These are phyloP conservation scores for Fusarium paranaense DNA, from an alignment of 2,329 filamentous ascomycete species.

Conservation along the genomic window DNA sequence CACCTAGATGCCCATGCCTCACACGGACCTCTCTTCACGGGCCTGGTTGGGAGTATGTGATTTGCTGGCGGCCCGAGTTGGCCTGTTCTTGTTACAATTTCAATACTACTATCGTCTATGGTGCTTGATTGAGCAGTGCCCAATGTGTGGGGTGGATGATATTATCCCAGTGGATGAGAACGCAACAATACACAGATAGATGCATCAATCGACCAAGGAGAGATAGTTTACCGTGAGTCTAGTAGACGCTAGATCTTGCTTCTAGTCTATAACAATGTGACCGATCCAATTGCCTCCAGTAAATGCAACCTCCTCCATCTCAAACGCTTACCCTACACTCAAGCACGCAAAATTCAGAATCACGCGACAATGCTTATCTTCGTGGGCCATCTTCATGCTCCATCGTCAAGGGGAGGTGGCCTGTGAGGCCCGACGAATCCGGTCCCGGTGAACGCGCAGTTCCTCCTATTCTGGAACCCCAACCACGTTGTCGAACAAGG, in stretches of 20 bases:
- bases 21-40: conserved; percentile 5
- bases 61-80: background rate
- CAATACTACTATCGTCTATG: background rate
- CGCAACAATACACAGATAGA: background rate
- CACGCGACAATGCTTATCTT: conserved; percentile 16
- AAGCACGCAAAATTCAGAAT: background rate
- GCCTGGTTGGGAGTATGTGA: background rate
- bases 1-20: background rate
- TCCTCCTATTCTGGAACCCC: background rate
- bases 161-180: background rate
- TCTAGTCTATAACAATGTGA: background rate
- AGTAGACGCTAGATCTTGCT: background rate
- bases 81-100: background rate
- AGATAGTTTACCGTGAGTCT: background rate
- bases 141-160: background rate
- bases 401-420: background rate
- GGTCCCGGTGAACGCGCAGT: background rate
- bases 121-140: background rate
- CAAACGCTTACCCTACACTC: conserved; percentile 1
- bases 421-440: background rate
- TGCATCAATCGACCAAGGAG: background rate
- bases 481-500: conserved; percentile 1
- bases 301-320: background rate
- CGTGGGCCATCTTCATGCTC: background rate
- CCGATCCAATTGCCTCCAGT: background rate